Evolutionary conservation across 805 yeast genomes (phyloP).

Genomic region (Priceomyces castillae): DNA sequence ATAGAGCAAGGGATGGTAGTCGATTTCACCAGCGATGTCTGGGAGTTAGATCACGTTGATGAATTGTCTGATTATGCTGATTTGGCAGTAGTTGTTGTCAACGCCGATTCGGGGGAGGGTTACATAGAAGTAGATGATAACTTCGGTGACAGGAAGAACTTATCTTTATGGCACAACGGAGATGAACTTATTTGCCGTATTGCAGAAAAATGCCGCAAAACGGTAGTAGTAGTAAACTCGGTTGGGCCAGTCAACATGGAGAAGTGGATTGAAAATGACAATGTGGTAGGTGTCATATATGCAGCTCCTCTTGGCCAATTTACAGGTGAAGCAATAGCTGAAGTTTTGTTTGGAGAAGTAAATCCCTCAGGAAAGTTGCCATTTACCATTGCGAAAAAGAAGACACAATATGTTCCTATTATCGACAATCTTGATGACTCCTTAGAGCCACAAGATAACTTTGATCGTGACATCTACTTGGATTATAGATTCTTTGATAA

Average conservation of each 20-base stretch:
- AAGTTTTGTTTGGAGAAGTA: slow-evolving; percentile 57
- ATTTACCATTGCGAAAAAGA: slow-evolving; percentile 57
- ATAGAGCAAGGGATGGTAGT: slow-evolving; percentile 43
- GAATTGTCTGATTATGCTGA: slow-evolving; percentile 50
- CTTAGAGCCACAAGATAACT: slow-evolving; percentile 39
- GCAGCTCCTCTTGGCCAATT: slow-evolving; percentile 58
- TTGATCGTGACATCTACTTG: slow-evolving; percentile 47
- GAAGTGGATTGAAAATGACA: slow-evolving; percentile 54
- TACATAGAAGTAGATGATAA: slow-evolving; percentile 56
- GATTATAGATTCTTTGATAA: slow-evolving; percentile 61
- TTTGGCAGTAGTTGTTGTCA: slow-evolving; percentile 52
- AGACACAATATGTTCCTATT: slow-evolving; percentile 45
- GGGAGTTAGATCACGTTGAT: slow-evolving; percentile 43
- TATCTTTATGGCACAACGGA: slow-evolving; percentile 55
- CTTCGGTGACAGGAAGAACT: slow-evolving; percentile 55
- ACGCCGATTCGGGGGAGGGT: slow-evolving; percentile 59
- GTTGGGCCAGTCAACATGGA: slow-evolving; percentile 64
- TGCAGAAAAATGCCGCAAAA: slow-evolving; percentile 49
- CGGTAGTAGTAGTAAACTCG: slow-evolving; percentile 57
- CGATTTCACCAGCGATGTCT: slow-evolving; percentile 44
- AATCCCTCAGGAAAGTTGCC: slow-evolving; percentile 65
- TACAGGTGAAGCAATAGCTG: slow-evolving; percentile 57
- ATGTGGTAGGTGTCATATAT: slow-evolving; percentile 55
- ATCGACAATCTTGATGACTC: slow-evolving; percentile 31
- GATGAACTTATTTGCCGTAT: slow-evolving; percentile 51